These are phyloP conservation scores for Paradendryphiella salina DNA, from an alignment of 2,329 filamentous ascomycete genomes.

Conservation along the genomic window DNA sequence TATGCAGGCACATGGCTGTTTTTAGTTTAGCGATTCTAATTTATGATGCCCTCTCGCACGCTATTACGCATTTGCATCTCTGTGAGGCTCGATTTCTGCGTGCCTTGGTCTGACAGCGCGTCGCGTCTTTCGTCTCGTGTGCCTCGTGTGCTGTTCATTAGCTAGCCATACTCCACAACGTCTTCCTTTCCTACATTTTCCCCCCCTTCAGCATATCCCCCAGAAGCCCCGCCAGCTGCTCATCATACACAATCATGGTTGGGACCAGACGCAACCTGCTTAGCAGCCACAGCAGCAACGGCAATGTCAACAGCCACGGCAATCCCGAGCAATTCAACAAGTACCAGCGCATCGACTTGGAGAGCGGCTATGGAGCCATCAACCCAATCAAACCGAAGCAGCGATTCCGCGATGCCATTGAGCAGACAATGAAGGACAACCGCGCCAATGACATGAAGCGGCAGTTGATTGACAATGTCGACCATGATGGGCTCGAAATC, in stretches of 20 bases:
- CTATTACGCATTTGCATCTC: constrained; percentile 6
- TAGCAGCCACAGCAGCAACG: constrained; percentile 13
- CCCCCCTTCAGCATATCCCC: neutral
- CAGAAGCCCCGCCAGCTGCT: neutral
- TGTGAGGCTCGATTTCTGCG: neutral
- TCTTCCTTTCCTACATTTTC: neutral
- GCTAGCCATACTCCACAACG: neutral
- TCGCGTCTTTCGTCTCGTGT: constrained; percentile 9
- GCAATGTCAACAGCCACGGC: constrained; percentile 7
- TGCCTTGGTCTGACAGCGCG: constrained; percentile 10
- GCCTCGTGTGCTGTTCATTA: constrained; percentile 3
- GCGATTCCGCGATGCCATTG: constrained; percentile 54
- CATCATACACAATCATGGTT: constrained; percentile 24
- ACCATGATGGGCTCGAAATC: constrained; percentile 53
- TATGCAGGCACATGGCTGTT: constrained; percentile 14
- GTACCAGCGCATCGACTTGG: constrained; percentile 32
- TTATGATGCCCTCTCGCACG: constrained; percentile 20
- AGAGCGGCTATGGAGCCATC: constrained; percentile 34
- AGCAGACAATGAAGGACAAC: constrained; percentile 52
- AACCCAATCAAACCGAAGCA: constrained; percentile 21
- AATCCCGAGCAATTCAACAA: constrained; percentile 17
- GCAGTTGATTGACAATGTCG: constrained; percentile 53
- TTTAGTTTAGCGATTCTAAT: constrained; percentile 8
- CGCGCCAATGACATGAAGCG: constrained; percentile 55
- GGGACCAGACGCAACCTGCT: constrained; percentile 26